Base-by-base conservation (phyloP, 2,329 filamentous ascomycete genomes). In the Hypoxylon sp. region DNA sequence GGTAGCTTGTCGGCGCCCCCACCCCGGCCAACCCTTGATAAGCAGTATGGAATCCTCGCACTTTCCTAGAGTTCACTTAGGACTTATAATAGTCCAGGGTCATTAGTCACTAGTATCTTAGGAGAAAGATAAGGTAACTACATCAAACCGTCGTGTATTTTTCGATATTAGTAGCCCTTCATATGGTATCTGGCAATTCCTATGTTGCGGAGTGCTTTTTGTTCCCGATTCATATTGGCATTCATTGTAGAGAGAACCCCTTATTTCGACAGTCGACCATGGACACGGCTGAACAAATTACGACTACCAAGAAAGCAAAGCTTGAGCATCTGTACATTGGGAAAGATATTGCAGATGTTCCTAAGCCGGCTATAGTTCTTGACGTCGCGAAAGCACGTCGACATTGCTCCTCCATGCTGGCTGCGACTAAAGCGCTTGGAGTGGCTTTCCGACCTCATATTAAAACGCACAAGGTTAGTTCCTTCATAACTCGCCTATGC, bases 381-480 rank as follows among this genome's bases (percentile, higher is more conserved):
- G 54, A 57, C 24, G 10, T 57, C 11, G 44, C 54, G 10, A 57
- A 57, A 26, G 54, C 54, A 17, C 54, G 54, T 22, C 54, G 29
- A 6, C 54, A 57, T 46, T 57, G 54, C 29, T 48, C 54, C 26
- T 35, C 54, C 4, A 57, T 48, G 54, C 24, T 57, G 11, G 42
- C 42, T 26, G 54, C 54, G 26, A 57, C 42, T 17, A 48, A 57
- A 37, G 54, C 54, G 39, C 22, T 48, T n/a, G 54, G 54, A 10
- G 29, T 57, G 4, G 42, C 10, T 3, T 57, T 57, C 31, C 33
- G 54, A 26, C 42, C 54, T 19, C 54, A 57, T 46, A 48, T 57
- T n/a, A 57, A 57, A 48, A 57, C 54, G 13, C 54, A 57, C 11
- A 57, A 57, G 42, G 54, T 48, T 29, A 26, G 54, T 35, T 46